A percentile compares a stretch with the other conserved stretches of the same genome.
phyloP scores from a whole-genome alignment of 202 grass and related monocot genomes.

The Carex arenaria region DNA sequence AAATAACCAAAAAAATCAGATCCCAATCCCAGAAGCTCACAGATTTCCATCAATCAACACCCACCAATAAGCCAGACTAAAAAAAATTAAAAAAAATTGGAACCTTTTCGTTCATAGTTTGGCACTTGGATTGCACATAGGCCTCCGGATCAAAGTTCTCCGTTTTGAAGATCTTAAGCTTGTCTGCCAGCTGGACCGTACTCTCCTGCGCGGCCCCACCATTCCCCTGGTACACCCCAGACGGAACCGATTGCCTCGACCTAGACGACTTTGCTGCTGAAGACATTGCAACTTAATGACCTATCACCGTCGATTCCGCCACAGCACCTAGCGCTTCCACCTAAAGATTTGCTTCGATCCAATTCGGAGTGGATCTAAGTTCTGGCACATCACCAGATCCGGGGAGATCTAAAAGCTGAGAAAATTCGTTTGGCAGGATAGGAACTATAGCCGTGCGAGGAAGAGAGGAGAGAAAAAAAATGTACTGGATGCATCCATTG shows the following conservation, averaged over 20 bases:
- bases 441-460: not conserved
- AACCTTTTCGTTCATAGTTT: constrained; percentile 96
- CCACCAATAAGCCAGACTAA: not conserved
- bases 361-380: not conserved
- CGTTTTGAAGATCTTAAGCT: constrained; percentile 99
- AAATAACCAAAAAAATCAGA: not conserved
- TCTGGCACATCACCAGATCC: not conserved
- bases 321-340: not conserved
- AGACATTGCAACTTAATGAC: constrained; percentile 53
- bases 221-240: constrained; percentile 54
- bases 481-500: not conserved
- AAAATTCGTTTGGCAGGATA: not conserved
- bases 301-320: not conserved
- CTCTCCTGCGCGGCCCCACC: constrained; percentile 41
- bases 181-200: constrained; percentile 89
- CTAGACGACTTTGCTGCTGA: constrained; percentile 80
- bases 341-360: not conserved
- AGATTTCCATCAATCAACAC: not conserved
- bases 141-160: constrained; percentile 96
- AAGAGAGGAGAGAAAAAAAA: not conserved
- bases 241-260: constrained; percentile 62
- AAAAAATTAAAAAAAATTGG: not conserved
- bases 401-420: not conserved
- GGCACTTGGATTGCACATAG: constrained; percentile 98
- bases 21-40: not conserved